Evolutionary conservation across 257 asterid species (phyloP), one percentile per base, ranked within the genome.

Genomic region (Fraxinus cuspidata): DNA sequence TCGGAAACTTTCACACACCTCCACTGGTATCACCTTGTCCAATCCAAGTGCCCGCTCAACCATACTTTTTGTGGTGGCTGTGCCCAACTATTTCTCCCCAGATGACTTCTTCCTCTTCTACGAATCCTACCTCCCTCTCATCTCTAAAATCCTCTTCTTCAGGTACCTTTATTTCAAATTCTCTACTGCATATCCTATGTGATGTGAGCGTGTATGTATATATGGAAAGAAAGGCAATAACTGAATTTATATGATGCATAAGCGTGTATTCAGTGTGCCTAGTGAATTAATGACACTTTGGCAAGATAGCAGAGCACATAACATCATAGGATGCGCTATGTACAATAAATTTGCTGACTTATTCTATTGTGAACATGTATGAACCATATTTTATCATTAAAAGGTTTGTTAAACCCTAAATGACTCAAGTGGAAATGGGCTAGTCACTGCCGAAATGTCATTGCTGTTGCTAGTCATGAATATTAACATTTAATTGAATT

Each of bases 41-140:
- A 85, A 78, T 80, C 76, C 91, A 64, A 74, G 72, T 80, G 83
- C 91, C 65, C 92, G 91, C 42, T 82, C 96, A 75, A 87, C 87
- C 68, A 80, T 84, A 63, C 53, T 92, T 37, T 93, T 90, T 81
- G 81, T 96, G 32, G 97, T 96, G 23, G 97, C 99, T 47, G 96
- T 92, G 28, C 97, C 99, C 13, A 88, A 87, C 67, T 90, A 93
- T 78, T 51, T 96, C 78, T 84, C 98, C 0, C 19, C 89, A 2
- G 91, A 89, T 70, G 97, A 92, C 71, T 96, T 96, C 79, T 87
- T 93, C 29, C 86, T 81, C 77, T 96, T 96, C 60, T 96, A 98
- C 44, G 97, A 87, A 18, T 68, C 85, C 75, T 87, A 93, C 32
- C 83, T 87, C 75, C 78, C 87, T 40, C 82, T 82, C 66, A 92